A percentile compares a stretch with the other conserved stretches of the same genome.
Conservation (phyloP, 345 rosid genomes). For the Balakata baccata region DNA sequence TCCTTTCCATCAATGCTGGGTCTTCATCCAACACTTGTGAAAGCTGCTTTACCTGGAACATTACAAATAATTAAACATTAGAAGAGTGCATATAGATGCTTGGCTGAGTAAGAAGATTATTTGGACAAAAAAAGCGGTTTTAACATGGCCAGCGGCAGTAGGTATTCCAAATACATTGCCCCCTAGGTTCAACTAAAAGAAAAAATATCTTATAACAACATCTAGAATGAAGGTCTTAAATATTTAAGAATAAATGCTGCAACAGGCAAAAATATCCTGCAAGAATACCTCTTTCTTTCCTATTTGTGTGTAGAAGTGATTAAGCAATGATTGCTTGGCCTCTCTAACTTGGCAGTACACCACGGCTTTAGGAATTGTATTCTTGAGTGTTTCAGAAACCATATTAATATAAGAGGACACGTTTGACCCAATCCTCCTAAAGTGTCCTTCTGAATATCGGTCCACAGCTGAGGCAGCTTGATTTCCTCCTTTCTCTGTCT, state of each 20-base stretch:
- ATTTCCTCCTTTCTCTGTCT: constrained; percentile 31
- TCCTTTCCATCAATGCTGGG: constrained; percentile 42
- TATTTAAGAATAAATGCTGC: no score
- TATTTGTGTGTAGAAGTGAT: constrained; percentile 34
- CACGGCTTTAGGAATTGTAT: constrained; percentile 35
- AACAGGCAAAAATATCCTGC: neutral
- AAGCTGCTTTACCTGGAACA: constrained; percentile 35
- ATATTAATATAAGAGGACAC: constrained; percentile 33
- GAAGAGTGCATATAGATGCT: neutral
- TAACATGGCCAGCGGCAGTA: no score
- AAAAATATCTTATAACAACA: neutral
- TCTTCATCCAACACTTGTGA: constrained; percentile 36
- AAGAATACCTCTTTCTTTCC: constrained; percentile 35
- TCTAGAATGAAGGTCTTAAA: neutral
- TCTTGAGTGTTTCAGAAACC: constrained; percentile 38
- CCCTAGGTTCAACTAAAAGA: no score
- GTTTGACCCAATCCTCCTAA: constrained; percentile 42
- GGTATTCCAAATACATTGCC: no score
- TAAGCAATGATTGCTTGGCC: constrained; percentile 35
- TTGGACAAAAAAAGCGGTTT: no score
- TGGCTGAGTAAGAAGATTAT: neutral
- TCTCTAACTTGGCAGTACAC: constrained; percentile 41
- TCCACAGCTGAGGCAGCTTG: constrained; percentile 24
- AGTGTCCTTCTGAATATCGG: constrained; percentile 35
- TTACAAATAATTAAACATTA: neutral